phyloP scores from a whole-genome alignment of 1,284 basidiomycete species.

The Lignosus rhinocerotis region DNA sequence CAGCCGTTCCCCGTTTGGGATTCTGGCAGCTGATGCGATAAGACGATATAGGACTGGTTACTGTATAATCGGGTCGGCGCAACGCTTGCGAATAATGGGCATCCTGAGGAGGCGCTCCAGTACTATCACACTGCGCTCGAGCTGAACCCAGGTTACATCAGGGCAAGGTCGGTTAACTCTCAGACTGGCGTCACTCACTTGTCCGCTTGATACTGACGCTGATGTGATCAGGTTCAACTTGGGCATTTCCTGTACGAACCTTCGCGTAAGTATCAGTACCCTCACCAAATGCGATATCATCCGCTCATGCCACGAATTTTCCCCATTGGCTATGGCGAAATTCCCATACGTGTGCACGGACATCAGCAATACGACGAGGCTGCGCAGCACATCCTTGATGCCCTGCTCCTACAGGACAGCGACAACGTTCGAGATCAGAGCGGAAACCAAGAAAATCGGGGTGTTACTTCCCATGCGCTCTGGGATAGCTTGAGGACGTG shows the following conservation, averaged over 20 bases:
- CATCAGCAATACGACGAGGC: slow-evolving; percentile 78
- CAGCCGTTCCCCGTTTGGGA: not conserved
- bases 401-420: slow-evolving; percentile 82
- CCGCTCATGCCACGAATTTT: not conserved
- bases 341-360: not conserved
- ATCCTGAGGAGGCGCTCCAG: slow-evolving; percentile 79
- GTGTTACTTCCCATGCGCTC: slow-evolving; percentile 73
- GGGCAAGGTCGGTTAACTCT: slow-evolving; percentile 64
- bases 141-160: slow-evolving; percentile 91
- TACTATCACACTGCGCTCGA: slow-evolving; percentile 92
- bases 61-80: slow-evolving; percentile 96
- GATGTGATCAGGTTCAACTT: slow-evolving; percentile 72
- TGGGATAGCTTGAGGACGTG: slow-evolving; percentile 87
- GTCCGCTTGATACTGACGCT: not conserved
- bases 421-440: slow-evolving; percentile 60
- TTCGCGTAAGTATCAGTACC: slow-evolving; percentile 57
- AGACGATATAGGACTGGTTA: slow-evolving; percentile 79
- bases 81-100: slow-evolving; percentile 91
- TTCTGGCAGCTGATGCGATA: not conserved
- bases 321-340: not conserved
- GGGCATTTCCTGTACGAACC: slow-evolving; percentile 88
- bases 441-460: slow-evolving; percentile 54
- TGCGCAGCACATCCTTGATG: slow-evolving; percentile 82
- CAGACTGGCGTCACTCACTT: not conserved
- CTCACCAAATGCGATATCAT: not conserved